Base-by-base conservation (phyloP, 305 asterid species). In the Fraxinus latifolia region DNA sequence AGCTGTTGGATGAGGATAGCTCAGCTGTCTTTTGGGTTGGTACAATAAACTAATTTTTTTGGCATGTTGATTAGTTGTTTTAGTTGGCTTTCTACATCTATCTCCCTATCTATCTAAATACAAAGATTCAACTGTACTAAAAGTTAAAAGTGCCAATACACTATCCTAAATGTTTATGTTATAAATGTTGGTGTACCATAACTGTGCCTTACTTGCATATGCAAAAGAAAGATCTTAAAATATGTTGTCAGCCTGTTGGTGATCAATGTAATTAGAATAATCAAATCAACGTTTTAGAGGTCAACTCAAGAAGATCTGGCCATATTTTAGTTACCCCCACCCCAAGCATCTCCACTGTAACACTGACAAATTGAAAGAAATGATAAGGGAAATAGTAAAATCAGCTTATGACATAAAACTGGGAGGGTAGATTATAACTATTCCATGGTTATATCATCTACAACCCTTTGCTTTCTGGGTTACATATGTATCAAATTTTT, bases 11-110 rank as follows among this genome's bases (percentile, higher is more conserved):
- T 21, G 93, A 93, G 85, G 97, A 92, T 70, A 85, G 75, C 80
- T 87, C 94, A 73, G 89, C 86, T 86, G 83, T 76, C 70, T 90
- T 89, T 77, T 86, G 89, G 98, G 96, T 93, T 80, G 84, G 97
- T 92, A 81, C 75, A 84, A 37, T 77, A 70, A 70, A 31, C 75
- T 15, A 31, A 15, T 70, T 70, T 7, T 9, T 31, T 12, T 70
- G 42, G 75, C 42, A 29, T 29, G 75, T 32, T 70, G 23, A 29
- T 70, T 70, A 70, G 39, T 70, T 14, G 21, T 70, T 70, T 70
- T 4, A 70, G 23, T 70, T 31, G 74, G 75, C 21, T 70, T 44
- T 70, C 42, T 31, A 29, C 75, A 31, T 70, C 75, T 15, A 15
- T 70, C 9, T 70, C 11, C 25, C 44, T 31, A 70, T 70, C 75